Base-by-base conservation (phyloP, 2,329 filamentous ascomycete genomes). In the Ophiocordyceps camponoti-floridani region DNA sequence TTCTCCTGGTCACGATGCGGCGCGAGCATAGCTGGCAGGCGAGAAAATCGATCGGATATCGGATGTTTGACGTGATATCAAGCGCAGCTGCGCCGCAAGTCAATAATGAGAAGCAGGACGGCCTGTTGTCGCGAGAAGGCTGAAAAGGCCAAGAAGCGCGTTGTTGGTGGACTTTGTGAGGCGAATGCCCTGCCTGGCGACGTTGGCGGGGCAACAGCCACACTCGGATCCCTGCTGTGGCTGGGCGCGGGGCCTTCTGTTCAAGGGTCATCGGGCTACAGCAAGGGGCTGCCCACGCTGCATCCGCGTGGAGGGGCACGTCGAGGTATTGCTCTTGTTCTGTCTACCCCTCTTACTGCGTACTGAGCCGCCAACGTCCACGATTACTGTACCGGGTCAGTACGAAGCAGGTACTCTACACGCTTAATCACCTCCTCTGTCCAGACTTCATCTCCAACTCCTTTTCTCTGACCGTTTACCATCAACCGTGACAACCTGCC, bases 1-100 rank as follows among this genome's bases (percentile, higher is more conserved):
- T 95, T 95, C 63, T 95, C 88, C 65, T 94, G 86, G 62, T 94
- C 84, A 54, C 79, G 75, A 57, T 81, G 77, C 57, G 81, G 72
- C 48, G 84, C 83, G 58, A 86, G 70, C 85, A 88, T 94, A 44
- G 49, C 54, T 48, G 13, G 33, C 18, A 11, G 26, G 26, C 27
- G 9, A 1, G 2, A 28, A 41, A 28, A 14, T 41, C 12, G 40
- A 41, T n/a, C n/a, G 35, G 8, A 38, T 38, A 38, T 19, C 10
- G 7, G 11, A 12, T 3, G 18, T 4, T 41, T 12, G 33, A 4
- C 11, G 33, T n/a, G 33, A 37, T 3, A 3, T 7, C 11, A 7
- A 7, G 7, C n/a, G 6, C 33, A 14, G n/a, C 4, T 37, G 33
- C 28, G 28, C 28, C 12, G 8, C 9, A 12, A 9, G 28, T 30